Conservation (phyloP, 2,329 filamentous ascomycete genomes). For the Clonostachys rhizophaga region DNA sequence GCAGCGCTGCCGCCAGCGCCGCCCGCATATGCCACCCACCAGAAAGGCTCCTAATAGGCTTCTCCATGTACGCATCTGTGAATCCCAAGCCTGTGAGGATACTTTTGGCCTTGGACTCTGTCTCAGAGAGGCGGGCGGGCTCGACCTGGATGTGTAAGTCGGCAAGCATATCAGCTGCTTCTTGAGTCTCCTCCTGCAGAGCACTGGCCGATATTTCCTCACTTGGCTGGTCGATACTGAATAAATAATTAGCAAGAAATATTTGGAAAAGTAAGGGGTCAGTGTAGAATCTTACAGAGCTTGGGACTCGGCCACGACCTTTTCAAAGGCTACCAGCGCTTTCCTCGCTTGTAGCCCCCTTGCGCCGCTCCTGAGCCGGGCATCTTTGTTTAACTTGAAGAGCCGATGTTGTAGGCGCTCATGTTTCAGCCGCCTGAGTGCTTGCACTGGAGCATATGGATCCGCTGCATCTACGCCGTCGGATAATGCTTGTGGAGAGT, state of each 20-base stretch:
- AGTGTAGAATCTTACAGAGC: conserved; percentile 33
- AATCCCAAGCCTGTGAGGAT: conserved; percentile 71
- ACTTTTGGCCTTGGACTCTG: conserved; percentile 61
- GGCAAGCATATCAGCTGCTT: conserved; percentile 64
- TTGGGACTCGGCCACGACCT: conserved; percentile 54
- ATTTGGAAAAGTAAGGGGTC: background rate
- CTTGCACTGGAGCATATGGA: conserved; percentile 51
- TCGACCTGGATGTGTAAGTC: conserved; percentile 66
- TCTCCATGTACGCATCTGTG: conserved; percentile 53
- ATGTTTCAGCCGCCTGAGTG: conserved; percentile 58
- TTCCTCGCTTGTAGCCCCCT: conserved; percentile 75
- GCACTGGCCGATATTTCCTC: conserved; percentile 50
- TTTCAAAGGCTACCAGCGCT: conserved; percentile 64
- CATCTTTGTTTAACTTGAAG: conserved; percentile 69
- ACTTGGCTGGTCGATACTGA: conserved; percentile 43
- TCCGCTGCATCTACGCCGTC: conserved; percentile 55
- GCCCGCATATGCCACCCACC: conserved; percentile 75
- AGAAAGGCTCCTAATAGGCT: conserved; percentile 61
- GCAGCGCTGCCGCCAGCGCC: conserved; percentile 59
- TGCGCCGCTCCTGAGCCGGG: conserved; percentile 68
- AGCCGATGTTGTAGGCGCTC: conserved; percentile 58
- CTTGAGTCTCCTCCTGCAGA: conserved; percentile 62
- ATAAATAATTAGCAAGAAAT: background rate
- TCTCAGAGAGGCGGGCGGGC: conserved; percentile 55
- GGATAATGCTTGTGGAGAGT: conserved; percentile 39